These are phyloP conservation scores for Plasmodium inui DNA, from an alignment of 169 alveolate genomes.

Conservation along the genomic window DNA sequence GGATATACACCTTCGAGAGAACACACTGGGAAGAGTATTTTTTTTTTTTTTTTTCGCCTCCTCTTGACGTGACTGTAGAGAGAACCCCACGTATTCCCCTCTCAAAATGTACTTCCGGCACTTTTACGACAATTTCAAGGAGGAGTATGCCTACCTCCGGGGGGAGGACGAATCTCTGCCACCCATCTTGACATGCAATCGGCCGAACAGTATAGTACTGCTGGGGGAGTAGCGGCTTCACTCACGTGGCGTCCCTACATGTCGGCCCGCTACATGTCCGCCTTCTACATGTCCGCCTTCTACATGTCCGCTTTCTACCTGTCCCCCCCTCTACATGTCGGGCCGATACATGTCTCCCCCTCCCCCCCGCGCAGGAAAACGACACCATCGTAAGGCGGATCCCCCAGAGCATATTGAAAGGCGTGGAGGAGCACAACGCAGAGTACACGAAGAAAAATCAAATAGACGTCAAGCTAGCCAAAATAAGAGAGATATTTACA, in stretches of 20 bases:
- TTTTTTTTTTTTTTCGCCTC: not conserved
- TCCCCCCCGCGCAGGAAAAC: slow-evolving; percentile 13
- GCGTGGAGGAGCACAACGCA: slow-evolving; percentile 38
- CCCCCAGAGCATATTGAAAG: slow-evolving; percentile 25
- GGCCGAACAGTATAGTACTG: slow-evolving; percentile 39
- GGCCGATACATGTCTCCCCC: not conserved
- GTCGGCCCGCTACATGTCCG: no score
- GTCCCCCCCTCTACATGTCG: not conserved
- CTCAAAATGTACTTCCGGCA: slow-evolving; percentile 25
- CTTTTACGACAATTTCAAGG: slow-evolving; percentile 62
- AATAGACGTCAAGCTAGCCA: slow-evolving; percentile 12
- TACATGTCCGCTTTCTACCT: no score
- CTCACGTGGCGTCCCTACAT: not conserved
- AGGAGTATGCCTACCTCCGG: slow-evolving; percentile 47
- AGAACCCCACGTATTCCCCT: not conserved
- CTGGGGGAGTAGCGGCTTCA: not conserved
- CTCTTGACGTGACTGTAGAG: not conserved
- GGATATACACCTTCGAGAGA: not conserved
- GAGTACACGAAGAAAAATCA: slow-evolving; percentile 32
- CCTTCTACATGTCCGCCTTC: no score
- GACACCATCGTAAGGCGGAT: slow-evolving; percentile 58
- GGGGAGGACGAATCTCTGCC: slow-evolving; percentile 35
- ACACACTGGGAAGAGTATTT: not conserved
- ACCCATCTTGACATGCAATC: slow-evolving; percentile 27
- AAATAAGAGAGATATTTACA: slow-evolving; percentile 31